These are phyloP conservation scores for Botrytis galanthina DNA, from an alignment of 2,329 filamentous ascomycete genomes.

Conservation along the genomic window DNA sequence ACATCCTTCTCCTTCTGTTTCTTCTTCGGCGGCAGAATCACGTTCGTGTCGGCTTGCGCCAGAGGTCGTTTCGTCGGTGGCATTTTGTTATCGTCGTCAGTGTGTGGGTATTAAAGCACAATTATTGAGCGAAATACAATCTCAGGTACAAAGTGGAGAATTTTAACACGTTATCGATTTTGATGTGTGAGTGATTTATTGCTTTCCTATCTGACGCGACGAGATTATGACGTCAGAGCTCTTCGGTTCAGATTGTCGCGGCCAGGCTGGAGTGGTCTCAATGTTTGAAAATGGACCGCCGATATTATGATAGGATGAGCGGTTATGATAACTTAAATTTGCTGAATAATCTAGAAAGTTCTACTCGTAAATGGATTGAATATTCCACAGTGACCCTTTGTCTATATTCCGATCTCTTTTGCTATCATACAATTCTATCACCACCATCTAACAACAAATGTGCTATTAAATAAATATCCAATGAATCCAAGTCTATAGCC, in stretches of 20 bases:
- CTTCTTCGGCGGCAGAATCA: not conserved
- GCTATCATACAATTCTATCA: not conserved
- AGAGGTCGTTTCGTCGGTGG: not conserved
- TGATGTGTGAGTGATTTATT: no score
- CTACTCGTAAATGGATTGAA: no score
- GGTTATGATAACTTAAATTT: not conserved
- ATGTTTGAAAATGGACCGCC: not conserved
- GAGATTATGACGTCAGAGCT: conserved; percentile 5
- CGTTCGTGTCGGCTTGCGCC: conserved; percentile 1
- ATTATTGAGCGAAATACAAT: not conserved
- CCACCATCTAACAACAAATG: no score
- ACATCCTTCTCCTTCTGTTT: not conserved
- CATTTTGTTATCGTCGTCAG: not conserved
- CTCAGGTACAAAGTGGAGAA: not conserved
- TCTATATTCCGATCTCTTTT: not conserved
- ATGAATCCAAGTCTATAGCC: not conserved
- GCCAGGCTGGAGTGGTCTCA: not conserved
- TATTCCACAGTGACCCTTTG: not conserved
- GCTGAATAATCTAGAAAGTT: not conserved
- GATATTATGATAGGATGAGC: not conserved
- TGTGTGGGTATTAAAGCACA: not conserved
- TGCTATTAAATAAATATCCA: not conserved
- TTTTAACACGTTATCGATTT: not conserved
- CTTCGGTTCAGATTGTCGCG: not conserved
- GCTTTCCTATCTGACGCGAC: not conserved